These are phyloP conservation scores for Paramyrothecium roridum DNA, from an alignment of 2,329 filamentous ascomycete species.

Conservation along the genomic window DNA sequence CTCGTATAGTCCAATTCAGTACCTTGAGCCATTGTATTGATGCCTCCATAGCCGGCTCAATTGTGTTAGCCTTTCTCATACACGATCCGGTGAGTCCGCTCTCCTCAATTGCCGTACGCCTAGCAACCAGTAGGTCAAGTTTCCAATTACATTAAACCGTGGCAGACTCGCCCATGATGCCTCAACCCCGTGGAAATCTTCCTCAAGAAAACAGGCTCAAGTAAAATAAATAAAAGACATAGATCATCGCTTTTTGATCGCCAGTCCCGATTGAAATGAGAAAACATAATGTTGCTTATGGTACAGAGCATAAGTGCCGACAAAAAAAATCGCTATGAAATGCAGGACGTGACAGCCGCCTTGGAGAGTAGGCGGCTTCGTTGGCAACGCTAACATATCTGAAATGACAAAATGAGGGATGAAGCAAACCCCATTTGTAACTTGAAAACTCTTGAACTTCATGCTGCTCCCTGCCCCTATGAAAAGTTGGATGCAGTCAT, in stretches of 20 bases:
- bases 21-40: not conserved
- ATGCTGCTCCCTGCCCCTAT: conserved; percentile 14
- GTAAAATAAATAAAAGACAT: not conserved
- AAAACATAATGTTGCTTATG: not conserved
- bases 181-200: too few species aligned
- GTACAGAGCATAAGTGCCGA: not conserved
- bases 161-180: not conserved
- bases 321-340: not conserved
- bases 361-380: conserved; percentile 2
- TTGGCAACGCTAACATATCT: conserved; percentile 10
- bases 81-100: not conserved
- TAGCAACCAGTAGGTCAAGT: not conserved
- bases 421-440: conserved; percentile 1
- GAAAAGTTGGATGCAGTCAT: conserved; percentile 27
- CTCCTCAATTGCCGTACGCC: not conserved
- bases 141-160: not conserved
- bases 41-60: not conserved
- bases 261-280: not conserved
- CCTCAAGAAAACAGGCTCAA: too few species aligned
- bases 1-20: not conserved
- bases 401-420: conserved; percentile 2
- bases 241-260: not conserved
- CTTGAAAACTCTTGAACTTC: not conserved
- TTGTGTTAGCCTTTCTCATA: not conserved
- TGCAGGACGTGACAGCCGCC: not conserved